These are phyloP conservation scores for Escallonia rubra DNA, from an alignment of 129 eudicot genomes.

Conservation along the genomic window DNA sequence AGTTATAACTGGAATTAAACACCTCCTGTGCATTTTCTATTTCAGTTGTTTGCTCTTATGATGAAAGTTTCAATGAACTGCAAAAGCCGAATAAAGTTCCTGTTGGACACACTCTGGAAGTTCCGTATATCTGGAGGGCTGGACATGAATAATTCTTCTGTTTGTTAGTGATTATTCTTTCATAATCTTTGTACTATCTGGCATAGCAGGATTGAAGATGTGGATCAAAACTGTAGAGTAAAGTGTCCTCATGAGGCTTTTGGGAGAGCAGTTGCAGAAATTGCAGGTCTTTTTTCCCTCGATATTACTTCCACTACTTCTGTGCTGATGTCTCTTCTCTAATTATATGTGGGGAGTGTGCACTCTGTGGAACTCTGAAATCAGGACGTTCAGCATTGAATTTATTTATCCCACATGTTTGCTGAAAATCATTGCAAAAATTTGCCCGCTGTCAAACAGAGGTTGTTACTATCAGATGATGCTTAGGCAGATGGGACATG, in stretches of 20 bases:
- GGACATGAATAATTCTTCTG: conserved; percentile 4
- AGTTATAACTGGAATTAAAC: not conserved
- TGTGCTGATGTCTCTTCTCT: no score
- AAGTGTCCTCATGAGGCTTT: conserved; percentile 25
- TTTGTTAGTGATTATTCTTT: conserved; percentile 6
- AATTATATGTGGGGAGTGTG: not conserved
- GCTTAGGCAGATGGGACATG: no score
- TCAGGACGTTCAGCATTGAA: not conserved
- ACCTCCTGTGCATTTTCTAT: not conserved
- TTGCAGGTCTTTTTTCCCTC: conserved; percentile 16
- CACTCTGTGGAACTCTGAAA: not conserved
- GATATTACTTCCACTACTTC: not conserved
- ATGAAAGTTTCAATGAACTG: conserved; percentile 2
- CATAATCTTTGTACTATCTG: conserved; percentile 6
- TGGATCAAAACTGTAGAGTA: conserved; percentile 19
- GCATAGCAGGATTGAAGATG: conserved; percentile 27
- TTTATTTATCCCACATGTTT: no score
- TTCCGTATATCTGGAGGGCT: not conserved
- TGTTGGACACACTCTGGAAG: not conserved
- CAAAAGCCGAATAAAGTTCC: not conserved
- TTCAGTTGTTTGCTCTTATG: not conserved
- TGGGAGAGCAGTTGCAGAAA: conserved; percentile 15
- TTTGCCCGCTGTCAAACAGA: no score
- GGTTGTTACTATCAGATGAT: no score
- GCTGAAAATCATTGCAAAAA: no score